phyloP scores from a whole-genome alignment of 129 eudicot genomes.

The Ambrosia artemisiifolia region DNA sequence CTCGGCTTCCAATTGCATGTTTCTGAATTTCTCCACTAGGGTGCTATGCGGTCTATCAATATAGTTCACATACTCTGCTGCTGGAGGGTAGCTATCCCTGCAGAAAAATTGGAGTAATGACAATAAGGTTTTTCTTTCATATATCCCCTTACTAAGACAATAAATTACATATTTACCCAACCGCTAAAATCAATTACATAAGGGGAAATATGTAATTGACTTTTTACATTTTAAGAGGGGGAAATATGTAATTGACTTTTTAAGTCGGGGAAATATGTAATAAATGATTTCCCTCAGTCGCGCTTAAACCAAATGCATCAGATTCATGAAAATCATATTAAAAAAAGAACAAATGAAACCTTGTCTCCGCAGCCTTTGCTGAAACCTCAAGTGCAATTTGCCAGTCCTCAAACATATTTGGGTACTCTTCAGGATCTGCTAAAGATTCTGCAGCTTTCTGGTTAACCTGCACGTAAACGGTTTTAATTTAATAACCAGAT shows the following conservation, averaged over 20 bases:
- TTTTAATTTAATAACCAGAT: background rate
- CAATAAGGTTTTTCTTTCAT: background rate
- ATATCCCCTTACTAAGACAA: too few species aligned
- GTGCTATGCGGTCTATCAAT: conserved; percentile 66
- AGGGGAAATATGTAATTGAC: too few species aligned
- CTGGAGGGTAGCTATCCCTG: conserved; percentile 86
- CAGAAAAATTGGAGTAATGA: conserved; percentile 15
- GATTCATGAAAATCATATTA: background rate
- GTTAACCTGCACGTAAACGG: conserved; percentile 60
- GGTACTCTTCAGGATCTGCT: conserved; percentile 96
- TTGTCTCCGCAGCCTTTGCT: conserved; percentile 66
- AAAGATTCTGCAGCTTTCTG: conserved; percentile 96
- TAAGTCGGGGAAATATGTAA: too few species aligned
- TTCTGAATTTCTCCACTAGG: conserved; percentile 79
- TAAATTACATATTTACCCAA: too few species aligned
- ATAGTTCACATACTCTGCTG: conserved; percentile 68
- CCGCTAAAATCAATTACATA: too few species aligned
- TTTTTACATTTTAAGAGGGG: too few species aligned
- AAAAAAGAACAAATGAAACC: conserved; percentile 35
- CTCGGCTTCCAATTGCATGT: conserved; percentile 75
- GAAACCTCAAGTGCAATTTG: conserved; percentile 85
- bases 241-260: too few species aligned
- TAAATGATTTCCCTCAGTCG: too few species aligned
- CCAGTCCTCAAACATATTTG: conserved; percentile 97
- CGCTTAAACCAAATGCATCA: background rate